Base-by-base conservation (phyloP, 768 basidiomycete genomes). In the Lentinula guzmanii region DNA sequence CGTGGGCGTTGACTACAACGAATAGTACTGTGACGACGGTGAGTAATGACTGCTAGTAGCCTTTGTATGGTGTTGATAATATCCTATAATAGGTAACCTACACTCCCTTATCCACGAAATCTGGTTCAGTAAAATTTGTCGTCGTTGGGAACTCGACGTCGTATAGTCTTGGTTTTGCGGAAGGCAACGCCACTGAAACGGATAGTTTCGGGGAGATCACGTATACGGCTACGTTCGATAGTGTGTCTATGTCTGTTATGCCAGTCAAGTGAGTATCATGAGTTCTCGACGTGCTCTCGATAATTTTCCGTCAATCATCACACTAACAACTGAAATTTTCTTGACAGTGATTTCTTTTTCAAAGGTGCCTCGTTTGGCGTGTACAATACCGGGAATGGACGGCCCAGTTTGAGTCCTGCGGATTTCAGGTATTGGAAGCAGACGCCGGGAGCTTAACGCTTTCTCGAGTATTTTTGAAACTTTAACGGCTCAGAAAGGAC, bases 381-480 rank as follows among this genome's bases (percentile, higher is more conserved):
- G 5, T 78, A 78, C 63, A 76, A 72, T 61, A 76, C 75, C 0
- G 76, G 76, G 18, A 76, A 72, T 57, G 75, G 74, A 9, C 73
- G 69, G 60, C 75, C 76, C 0, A 75, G 69, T 50, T 65, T 76
- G 18, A 63, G 65, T 6, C 72, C 69, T 8, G 76, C 76, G 0
- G 72, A 75, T 60, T 77, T 78, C 56, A 67, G 64, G 42, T 76
- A 75, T 58, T 75, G 75, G 74, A 70, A 72, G 43, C 76, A 77
- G 66, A 69, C 63, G 0, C 65, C 65, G 15, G 37, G 53, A 5
- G n/a, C 6, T 3, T 52, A 52, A n/a, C 37, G 13, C 37, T 39
- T 13, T 39, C 37, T 8, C 37, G 13, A 39, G 13, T 8, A 2
- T 39, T 39, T 13, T 13, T 39, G 37, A 39, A 13, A 28, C 3